Evolutionary conservation across 495 filamentous ascomycete species (phyloP).

Genomic region (Lindgomyces ingoldianus): DNA sequence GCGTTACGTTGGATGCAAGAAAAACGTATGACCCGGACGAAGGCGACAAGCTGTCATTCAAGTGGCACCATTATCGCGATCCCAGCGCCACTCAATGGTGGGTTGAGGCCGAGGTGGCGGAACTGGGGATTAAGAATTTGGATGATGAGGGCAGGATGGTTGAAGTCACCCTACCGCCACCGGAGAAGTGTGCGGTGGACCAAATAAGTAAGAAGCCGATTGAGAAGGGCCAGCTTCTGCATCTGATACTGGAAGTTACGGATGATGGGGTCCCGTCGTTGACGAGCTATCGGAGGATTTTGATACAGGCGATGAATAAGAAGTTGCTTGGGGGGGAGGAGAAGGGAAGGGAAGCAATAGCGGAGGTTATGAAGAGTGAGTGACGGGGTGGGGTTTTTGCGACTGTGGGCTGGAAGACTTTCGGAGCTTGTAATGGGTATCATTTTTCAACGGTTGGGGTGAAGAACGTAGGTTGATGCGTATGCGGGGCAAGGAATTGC

Average conservation of each 20-base stretch:
- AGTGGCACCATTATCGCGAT: slow-evolving; percentile 54
- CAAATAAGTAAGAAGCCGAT: slow-evolving; percentile 37
- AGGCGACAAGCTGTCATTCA: slow-evolving; percentile 45
- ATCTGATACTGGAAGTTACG: slow-evolving; percentile 50
- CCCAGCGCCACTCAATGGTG: slow-evolving; percentile 49
- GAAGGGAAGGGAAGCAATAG: slow-evolving; percentile 4
- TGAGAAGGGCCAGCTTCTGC: slow-evolving; percentile 42
- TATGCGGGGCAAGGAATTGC: too few species aligned
- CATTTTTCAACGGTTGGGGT: too few species aligned
- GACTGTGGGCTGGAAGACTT: too few species aligned
- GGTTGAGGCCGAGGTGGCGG: slow-evolving; percentile 45
- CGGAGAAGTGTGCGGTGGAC: slow-evolving; percentile 45
- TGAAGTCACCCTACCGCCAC: slow-evolving; percentile 43
- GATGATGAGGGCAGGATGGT: slow-evolving; percentile 37
- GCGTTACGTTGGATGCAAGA: slow-evolving; percentile 48
- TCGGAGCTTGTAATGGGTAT: too few species aligned
- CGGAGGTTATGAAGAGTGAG: slow-evolving; percentile 3
- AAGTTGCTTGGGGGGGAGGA: slow-evolving; percentile 21
- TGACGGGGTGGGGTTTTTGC: too few species aligned
- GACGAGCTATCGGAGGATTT: slow-evolving; percentile 48
- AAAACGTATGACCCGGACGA: slow-evolving; percentile 51
- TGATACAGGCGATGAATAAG: slow-evolving; percentile 46
- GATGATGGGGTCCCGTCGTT: slow-evolving; percentile 44
- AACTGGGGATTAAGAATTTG: slow-evolving; percentile 41
- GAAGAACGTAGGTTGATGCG: too few species aligned